Evolutionary conservation across 2,329 filamentous ascomycete genomes (phyloP).

Genomic region (Pyrenochaeta sp.): DNA sequence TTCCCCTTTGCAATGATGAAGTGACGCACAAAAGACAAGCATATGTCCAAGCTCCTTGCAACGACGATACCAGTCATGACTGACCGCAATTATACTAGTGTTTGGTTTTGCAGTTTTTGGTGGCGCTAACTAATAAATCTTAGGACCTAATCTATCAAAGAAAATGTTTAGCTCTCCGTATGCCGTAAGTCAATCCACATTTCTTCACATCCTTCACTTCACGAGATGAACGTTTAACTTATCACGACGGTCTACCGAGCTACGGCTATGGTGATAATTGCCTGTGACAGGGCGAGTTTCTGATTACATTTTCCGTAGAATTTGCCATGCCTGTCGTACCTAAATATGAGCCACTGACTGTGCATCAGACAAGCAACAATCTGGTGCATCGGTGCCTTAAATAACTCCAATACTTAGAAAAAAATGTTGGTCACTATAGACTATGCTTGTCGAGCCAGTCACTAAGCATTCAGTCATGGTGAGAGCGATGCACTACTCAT

Average conservation of each 20-base stretch:
- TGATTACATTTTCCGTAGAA: slow-evolving; percentile 24
- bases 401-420: no score
- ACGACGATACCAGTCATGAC: slow-evolving; percentile 57
- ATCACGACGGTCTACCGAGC: slow-evolving; percentile 91
- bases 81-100: slow-evolving; percentile 31
- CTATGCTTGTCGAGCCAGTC: no score
- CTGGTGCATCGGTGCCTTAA: neutral
- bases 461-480: no score
- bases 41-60: slow-evolving; percentile 88
- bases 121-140: slow-evolving; percentile 33
- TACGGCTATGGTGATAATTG: slow-evolving; percentile 79
- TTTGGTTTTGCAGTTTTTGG: neutral
- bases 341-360: no score
- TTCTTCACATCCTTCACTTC: slow-evolving; percentile 12
- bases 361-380: no score
- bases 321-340: no score
- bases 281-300: slow-evolving; percentile 75
- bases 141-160: neutral
- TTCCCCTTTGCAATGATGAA: slow-evolving; percentile 72
- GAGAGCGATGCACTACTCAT: no score
- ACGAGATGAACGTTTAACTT: slow-evolving; percentile 56
- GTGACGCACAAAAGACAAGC: slow-evolving; percentile 87
- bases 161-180: neutral
- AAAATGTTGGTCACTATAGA: no score
- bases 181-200: neutral